Percentiles rank a stretch among this genome's conserved stretches.
phyloP scores from a whole-genome alignment of 1,284 basidiomycete species.

The Sporisorium sorghi region DNA sequence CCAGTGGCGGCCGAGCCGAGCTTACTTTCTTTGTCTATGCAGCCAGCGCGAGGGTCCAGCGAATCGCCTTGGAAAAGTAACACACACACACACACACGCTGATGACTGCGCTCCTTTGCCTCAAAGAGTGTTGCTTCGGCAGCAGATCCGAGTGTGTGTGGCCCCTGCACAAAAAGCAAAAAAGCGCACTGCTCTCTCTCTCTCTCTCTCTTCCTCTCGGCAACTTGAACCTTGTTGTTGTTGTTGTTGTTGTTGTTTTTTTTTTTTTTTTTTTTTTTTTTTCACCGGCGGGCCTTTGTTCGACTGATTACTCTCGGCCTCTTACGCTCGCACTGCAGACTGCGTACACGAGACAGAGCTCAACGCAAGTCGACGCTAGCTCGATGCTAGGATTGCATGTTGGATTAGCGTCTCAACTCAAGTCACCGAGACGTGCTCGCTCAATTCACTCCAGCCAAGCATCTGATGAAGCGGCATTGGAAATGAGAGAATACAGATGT shows the following conservation, averaged over 20 bases:
- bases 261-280: background rate
- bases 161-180: background rate
- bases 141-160: background rate
- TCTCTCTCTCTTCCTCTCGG: background rate
- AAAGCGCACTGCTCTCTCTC: no score
- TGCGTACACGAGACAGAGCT: no score
- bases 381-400: no score
- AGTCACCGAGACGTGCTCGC: no score
- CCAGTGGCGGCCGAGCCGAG: background rate
- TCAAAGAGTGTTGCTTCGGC: slow-evolving; percentile 1
- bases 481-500: slow-evolving; percentile 3
- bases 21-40: background rate
- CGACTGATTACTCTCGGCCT: no score
- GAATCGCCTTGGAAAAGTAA: background rate
- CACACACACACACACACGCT: no score
- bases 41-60: background rate
- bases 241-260: no score
- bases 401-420: no score
- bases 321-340: background rate
- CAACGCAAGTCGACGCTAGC: no score
- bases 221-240: background rate
- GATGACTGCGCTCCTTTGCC: background rate
- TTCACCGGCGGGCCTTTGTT: no score
- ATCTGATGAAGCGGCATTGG: no score
- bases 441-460: no score